Evolutionary conservation across 441 rosid genomes (phyloP), one percentile per base, ranked within the genome.

Genomic region (Euphorbia celastroides): DNA sequence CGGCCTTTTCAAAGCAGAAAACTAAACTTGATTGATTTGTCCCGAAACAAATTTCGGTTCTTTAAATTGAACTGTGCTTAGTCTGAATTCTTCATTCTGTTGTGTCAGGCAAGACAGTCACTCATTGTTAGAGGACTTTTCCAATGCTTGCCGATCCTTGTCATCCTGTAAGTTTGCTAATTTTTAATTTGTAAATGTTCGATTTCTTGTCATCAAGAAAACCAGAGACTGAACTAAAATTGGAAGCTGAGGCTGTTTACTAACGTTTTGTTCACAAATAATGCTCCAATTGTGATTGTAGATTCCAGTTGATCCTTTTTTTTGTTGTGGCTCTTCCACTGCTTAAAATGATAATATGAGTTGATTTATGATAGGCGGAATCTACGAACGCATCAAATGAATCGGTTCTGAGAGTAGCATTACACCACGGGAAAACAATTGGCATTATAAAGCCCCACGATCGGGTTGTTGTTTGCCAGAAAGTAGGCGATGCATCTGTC

Each of bases 101-200:
- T 1, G 16, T 60, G 64, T 17, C 72, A 85, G 96, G 42, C 42
- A 36, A 34, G 38, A 13, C 42, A 36, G 2, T 36, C 42, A 6
- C 42, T 36, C 8, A 36, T 89, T 31, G 83, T 92, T 48, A 79
- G 95, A 80, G 98, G 96, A 56, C 86, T 89, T 77, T 89, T 88
- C 98, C 96, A 36, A 83, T 92, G 89, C 96, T 92, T 32, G 96
- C 94, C 20, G 97, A 92, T 78, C 94, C 96, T 66, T 85, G 87
- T n/a, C 97, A 92, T 77, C 83, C 87, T 2, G 96, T 92, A 81
- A 86, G 96, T 75, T 44, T 50, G 88, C 5, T 10, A 42, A 42
- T 42, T 16, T 42, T 13, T n/a, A 42, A 42, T 42, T 42, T 1
- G 48, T 42, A n/a, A 11, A 10, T 42, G 48, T 42, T 42, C 14